These are phyloP conservation scores for Populus deltoides DNA, from an alignment of 345 rosid genomes.

Conservation along the genomic window DNA sequence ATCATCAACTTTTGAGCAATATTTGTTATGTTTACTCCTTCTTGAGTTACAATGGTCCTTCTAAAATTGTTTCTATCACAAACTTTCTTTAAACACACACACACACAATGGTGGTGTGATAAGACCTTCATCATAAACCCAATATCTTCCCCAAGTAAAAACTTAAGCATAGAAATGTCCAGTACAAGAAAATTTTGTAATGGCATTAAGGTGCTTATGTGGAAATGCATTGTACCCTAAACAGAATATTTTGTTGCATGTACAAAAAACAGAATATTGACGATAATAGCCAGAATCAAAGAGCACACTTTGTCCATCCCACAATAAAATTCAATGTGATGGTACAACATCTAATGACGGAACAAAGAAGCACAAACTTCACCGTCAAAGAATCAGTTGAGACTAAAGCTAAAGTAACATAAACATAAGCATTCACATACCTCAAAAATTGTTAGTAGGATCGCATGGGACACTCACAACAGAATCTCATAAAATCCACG, in stretches of 20 bases:
- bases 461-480: slow-evolving; percentile 7
- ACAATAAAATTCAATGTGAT: neutral
- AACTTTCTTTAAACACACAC: neutral
- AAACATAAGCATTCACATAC: slow-evolving; percentile 28
- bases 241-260: neutral
- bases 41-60: neutral
- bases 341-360: slow-evolving; percentile 18
- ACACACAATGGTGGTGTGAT: neutral
- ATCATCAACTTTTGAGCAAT: neutral
- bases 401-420: slow-evolving; percentile 16
- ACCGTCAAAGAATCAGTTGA: slow-evolving; percentile 26
- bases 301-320: slow-evolving; percentile 13
- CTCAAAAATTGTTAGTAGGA: slow-evolving; percentile 30
- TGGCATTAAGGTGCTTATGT: neutral
- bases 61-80: too few relatives aligned
- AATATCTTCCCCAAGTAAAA: neutral
- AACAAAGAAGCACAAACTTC: slow-evolving; percentile 8
- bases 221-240: neutral
- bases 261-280: neutral
- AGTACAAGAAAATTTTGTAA: neutral
- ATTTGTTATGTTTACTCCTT: neutral
- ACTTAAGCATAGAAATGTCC: neutral
- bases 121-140: neutral
- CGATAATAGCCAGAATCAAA: neutral
- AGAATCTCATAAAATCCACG: slow-evolving; percentile 12